These are phyloP conservation scores for Saturnispora hagleri DNA, from an alignment of 805 yeast species.

Conservation along the genomic window DNA sequence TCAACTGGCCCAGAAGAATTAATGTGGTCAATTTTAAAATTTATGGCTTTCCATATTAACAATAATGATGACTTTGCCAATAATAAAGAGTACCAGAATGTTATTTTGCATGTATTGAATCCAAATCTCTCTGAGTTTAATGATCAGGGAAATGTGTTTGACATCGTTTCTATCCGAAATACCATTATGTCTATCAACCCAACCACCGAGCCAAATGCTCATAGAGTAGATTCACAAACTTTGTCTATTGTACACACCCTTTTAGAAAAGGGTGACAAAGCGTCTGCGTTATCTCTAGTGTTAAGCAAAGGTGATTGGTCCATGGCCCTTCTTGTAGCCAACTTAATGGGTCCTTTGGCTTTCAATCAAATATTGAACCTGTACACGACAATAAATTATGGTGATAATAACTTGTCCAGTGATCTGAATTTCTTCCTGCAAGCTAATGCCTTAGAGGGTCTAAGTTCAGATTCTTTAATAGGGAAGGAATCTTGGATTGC, in stretches of 20 bases:
- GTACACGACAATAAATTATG: conserved; percentile 17
- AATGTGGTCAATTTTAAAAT: conserved; percentile 22
- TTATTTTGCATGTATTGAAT: conserved; percentile 32
- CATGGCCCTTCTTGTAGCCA: conserved; percentile 62
- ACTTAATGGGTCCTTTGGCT: conserved; percentile 51
- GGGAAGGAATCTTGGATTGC: conserved; percentile 24
- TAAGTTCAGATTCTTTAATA: conserved; percentile 13
- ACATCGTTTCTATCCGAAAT: conserved; percentile 15
- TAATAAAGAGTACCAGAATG: conserved; percentile 23
- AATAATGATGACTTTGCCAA: conserved; percentile 22
- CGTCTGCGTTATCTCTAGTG: conserved; percentile 55
- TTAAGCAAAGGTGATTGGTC: conserved; percentile 65
- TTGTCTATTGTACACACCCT: conserved; percentile 27
- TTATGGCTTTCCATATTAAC: conserved; percentile 18
- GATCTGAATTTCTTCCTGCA: conserved; percentile 25
- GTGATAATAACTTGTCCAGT: conserved; percentile 18
- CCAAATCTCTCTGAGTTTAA: conserved; percentile 29
- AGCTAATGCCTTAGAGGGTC: conserved; percentile 15
- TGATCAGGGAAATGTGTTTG: conserved; percentile 9
- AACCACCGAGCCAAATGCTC: conserved; percentile 20
- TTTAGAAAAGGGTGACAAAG: conserved; percentile 55
- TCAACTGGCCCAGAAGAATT: conserved; percentile 16
- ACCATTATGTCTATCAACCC: conserved; percentile 8
- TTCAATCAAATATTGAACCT: conserved; percentile 36
- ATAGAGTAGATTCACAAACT: conserved; percentile 16